These are phyloP conservation scores for Pistacia integerrima DNA, from an alignment of 345 rosid species.

Conservation along the genomic window DNA sequence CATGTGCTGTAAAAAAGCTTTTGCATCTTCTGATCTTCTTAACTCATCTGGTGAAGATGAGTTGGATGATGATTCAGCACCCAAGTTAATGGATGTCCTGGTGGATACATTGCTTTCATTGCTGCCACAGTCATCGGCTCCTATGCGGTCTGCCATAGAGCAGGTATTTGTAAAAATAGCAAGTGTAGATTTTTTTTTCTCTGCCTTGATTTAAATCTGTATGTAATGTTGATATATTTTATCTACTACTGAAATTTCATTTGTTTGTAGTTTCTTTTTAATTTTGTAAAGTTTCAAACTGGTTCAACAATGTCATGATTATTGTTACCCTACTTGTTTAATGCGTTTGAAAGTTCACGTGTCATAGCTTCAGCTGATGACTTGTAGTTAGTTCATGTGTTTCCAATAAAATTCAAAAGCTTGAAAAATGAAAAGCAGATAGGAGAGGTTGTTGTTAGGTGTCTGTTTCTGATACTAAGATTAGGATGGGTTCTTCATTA, in stretches of 20 bases:
- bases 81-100: constrained; percentile 86
- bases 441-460: neutral
- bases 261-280: neutral
- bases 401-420: neutral
- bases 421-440: too few relatives aligned
- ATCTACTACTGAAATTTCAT: neutral
- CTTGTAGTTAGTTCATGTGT: too few relatives aligned
- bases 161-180: constrained; percentile 50
- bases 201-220: neutral
- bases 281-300: neutral
- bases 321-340: too few relatives aligned
- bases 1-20: constrained; percentile 85
- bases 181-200: neutral
- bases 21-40: constrained; percentile 53
- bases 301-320: neutral
- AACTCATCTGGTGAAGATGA: constrained; percentile 67
- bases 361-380: too few relatives aligned
- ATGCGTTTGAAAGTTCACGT: too few relatives aligned
- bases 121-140: constrained; percentile 89
- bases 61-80: constrained; percentile 50
- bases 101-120: constrained; percentile 86
- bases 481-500: neutral
- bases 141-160: constrained; percentile 84
- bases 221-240: neutral
- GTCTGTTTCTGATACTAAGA: neutral